A percentile compares a stretch with the other conserved stretches of the same genome.
These are phyloP conservation scores for Steccherinum ochraceum DNA, from an alignment of 768 basidiomycete species.

Conservation along the genomic window DNA sequence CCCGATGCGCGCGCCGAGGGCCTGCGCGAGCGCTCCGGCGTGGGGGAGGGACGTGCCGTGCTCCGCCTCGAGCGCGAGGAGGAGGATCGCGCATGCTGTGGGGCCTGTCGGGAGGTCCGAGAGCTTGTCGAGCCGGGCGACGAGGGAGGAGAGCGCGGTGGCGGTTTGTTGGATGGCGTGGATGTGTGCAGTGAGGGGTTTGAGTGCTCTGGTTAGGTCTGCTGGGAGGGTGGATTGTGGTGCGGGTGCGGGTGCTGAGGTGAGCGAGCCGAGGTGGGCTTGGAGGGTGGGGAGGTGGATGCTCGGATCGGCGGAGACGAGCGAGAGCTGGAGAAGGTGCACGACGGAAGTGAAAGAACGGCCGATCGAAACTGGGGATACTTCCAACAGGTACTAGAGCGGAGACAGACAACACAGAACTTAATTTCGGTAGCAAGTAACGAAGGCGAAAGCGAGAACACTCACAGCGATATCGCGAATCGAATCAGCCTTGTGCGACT, in stretches of 20 bases:
- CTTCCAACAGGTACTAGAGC: slow-evolving; percentile 42
- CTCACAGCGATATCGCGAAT: slow-evolving; percentile 60
- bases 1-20: slow-evolving; percentile 45
- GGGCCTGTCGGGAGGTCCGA: slow-evolving; percentile 34
- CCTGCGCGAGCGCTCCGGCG: slow-evolving; percentile 50
- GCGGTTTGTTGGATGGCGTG: slow-evolving; percentile 15
- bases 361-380: slow-evolving; percentile 42
- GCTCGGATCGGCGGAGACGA: slow-evolving; percentile 51
- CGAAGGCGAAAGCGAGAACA: slow-evolving; percentile 7
- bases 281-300: slow-evolving; percentile 53
- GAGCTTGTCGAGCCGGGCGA: slow-evolving; percentile 23
- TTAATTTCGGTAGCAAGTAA: slow-evolving; percentile 11
- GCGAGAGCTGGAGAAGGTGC: slow-evolving; percentile 45
- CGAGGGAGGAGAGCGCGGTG: slow-evolving; percentile 13
- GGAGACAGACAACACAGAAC: slow-evolving; percentile 18
- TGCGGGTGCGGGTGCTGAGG: slow-evolving; percentile 4
- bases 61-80: slow-evolving; percentile 69
- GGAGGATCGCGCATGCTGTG: slow-evolving; percentile 62
- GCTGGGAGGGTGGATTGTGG: slow-evolving; percentile 10
- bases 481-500: slow-evolving; percentile 61
- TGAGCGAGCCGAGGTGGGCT: slow-evolving; percentile 33
- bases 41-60: slow-evolving; percentile 43
- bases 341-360: slow-evolving; percentile 49
- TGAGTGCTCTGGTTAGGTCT: slow-evolving; percentile 14
- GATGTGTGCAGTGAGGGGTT: slow-evolving; percentile 13